These are phyloP conservation scores for Isabelozyma heimii DNA, from an alignment of 805 yeast species.

Conservation along the genomic window DNA sequence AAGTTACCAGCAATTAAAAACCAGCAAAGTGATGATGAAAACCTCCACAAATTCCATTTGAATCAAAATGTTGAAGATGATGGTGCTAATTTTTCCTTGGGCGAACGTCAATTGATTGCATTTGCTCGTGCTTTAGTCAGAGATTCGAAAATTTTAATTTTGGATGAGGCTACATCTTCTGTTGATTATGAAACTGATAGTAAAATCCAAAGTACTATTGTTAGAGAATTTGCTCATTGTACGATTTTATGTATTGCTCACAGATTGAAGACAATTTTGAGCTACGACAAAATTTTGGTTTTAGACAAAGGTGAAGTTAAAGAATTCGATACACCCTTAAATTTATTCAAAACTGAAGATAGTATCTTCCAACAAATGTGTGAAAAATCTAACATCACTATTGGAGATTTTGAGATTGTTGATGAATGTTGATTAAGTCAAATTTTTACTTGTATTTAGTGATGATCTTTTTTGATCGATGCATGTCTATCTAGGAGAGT, in stretches of 20 bases:
- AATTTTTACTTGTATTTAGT: no score
- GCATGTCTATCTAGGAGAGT: not conserved
- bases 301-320: slow-evolving; percentile 76
- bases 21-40: slow-evolving; percentile 22
- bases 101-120: slow-evolving; percentile 76
- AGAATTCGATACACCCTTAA: slow-evolving; percentile 76
- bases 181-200: slow-evolving; percentile 88
- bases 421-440: not conserved
- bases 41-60: slow-evolving; percentile 41
- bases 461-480: no score
- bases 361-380: slow-evolving; percentile 74
- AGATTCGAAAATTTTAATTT: slow-evolving; percentile 69
- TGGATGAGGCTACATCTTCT: slow-evolving; percentile 81
- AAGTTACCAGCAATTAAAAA: slow-evolving; percentile 21
- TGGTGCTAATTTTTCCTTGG: slow-evolving; percentile 70
- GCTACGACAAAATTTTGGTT: slow-evolving; percentile 75
- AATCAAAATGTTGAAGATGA: slow-evolving; percentile 57
- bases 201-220: slow-evolving; percentile 70
- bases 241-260: slow-evolving; percentile 89
- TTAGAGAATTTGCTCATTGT: slow-evolving; percentile 64
- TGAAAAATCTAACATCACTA: slow-evolving; percentile 43
- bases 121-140: slow-evolving; percentile 82
- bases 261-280: slow-evolving; percentile 69
- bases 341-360: slow-evolving; percentile 49
- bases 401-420: slow-evolving; percentile 36